A percentile compares a stretch with the other conserved stretches of the same genome.
Evolutionary conservation across 2,329 filamentous ascomycete genomes (phyloP).

Genomic region (Neonectria faginata): DNA sequence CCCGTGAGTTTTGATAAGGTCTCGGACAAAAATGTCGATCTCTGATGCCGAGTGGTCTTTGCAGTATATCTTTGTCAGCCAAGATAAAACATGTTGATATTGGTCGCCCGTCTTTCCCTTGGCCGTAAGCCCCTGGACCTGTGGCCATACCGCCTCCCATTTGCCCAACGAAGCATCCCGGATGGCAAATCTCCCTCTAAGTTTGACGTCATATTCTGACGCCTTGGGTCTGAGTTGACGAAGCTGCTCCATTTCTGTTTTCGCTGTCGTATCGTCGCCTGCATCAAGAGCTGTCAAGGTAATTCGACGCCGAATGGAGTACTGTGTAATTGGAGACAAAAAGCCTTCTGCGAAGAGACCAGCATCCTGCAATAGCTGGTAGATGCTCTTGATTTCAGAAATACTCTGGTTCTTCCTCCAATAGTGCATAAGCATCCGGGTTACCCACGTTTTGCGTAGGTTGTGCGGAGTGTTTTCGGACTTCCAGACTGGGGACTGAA

Average conservation of each 20-base stretch:
- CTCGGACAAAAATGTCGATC: conserved; percentile 47
- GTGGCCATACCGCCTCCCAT: conserved; percentile 43
- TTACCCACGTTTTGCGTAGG: conserved; percentile 36
- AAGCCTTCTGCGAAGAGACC: conserved; percentile 43
- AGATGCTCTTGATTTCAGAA: conserved; percentile 42
- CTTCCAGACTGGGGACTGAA: conserved; percentile 14
- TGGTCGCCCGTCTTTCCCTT: conserved; percentile 34
- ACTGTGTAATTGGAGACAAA: conserved; percentile 39
- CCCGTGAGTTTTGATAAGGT: conserved; percentile 40
- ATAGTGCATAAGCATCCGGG: conserved; percentile 41
- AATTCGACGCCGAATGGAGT: conserved; percentile 47
- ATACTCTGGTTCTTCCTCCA: conserved; percentile 44
- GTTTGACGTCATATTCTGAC: conserved; percentile 40
- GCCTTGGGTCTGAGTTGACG: conserved; percentile 34
- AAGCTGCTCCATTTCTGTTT: conserved; percentile 43
- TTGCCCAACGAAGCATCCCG: conserved; percentile 45
- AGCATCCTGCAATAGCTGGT: conserved; percentile 44
- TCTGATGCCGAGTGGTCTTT: conserved; percentile 42
- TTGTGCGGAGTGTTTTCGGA: conserved; percentile 15
- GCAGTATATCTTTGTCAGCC: conserved; percentile 52
- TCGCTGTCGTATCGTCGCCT: conserved; percentile 44
- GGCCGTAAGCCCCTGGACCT: conserved; percentile 40
- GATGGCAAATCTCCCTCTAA: conserved; percentile 45
- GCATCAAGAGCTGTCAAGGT: conserved; percentile 44
- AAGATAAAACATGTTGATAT: conserved; percentile 45